Percentiles rank a stretch among this genome's conserved stretches.
Conservation (phyloP, 1,284 basidiomycete genomes). For the Marasmius oreades region DNA sequence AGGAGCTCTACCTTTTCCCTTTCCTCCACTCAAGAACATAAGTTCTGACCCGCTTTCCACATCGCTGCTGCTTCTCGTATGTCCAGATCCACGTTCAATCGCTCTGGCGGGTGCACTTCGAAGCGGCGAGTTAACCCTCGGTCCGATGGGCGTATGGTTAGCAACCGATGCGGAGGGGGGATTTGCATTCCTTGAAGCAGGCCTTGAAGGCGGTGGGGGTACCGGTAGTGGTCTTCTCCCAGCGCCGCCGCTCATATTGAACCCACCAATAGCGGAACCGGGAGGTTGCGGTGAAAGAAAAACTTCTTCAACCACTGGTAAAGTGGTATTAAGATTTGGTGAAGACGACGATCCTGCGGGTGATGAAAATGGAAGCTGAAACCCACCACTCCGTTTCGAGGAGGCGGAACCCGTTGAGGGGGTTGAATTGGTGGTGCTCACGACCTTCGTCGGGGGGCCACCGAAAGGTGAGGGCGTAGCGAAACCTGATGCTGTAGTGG, state of each 20-base stretch:
- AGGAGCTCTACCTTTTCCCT: not conserved
- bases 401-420: not conserved
- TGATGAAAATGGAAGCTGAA: not conserved
- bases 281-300: not conserved
- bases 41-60: not conserved
- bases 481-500: not conserved
- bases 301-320: not conserved
- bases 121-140: not conserved
- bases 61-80: not conserved
- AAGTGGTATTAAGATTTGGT: not conserved
- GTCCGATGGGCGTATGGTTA: not conserved
- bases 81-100: not conserved
- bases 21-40: not conserved
- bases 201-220: not conserved
- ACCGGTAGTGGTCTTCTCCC: not conserved
- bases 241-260: not conserved
- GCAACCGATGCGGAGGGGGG: not conserved
- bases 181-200: conserved; percentile 1
- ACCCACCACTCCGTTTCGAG: not conserved
- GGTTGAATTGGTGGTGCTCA: not conserved
- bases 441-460: not conserved
- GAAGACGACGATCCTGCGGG: not conserved
- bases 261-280: too few species aligned
- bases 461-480: not conserved
- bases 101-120: not conserved